Base-by-base conservation (phyloP, 495 filamentous ascomycete species). In the Penicillium salamii region DNA sequence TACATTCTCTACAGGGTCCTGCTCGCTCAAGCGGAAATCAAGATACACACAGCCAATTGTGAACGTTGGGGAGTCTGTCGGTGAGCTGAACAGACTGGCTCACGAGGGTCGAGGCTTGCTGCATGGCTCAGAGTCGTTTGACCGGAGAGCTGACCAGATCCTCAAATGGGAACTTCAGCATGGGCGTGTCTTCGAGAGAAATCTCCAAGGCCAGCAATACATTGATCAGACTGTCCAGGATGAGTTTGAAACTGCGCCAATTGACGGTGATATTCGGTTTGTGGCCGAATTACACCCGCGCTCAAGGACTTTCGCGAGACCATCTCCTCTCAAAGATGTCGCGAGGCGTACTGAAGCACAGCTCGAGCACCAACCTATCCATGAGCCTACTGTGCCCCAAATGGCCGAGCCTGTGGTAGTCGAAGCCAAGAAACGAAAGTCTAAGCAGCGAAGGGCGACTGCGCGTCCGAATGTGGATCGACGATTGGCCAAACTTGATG, bases 1-100 rank as follows among this genome's bases (percentile, higher is more conserved):
- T 13, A 81, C 76, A 8, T 81, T 79, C 50, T 65, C 65, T 5
- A 72, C 71, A 11, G 45, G 62, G 48, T 56, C 57, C 13, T 56
- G 57, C 24, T 31, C 58, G 26, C 35, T 53, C 17, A 39, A 26
- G 37, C 17, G 14, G 14, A 33, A 15, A 6, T 21, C 13, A 0
- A 62, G 36, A 47, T 36, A 5, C 14, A 26, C 9, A 15, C 31
- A 13, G n/a, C 43, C 31, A 6, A 42, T n/a, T 11, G 41, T 50
- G 31, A 50, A 45, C 5, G 12, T 64, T 33, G 46, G 55, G 34
- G 23, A 58, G n/a, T 67, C 64, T 19, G 51, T 71, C 12, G 52
- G 64, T 38, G 59, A 69, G 31, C 35, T 71, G n/a, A 31, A 49
- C 28, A 36, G 38, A 23, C 33, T 63, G 8, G 36, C 61, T 59